Evolutionary conservation across 352 stramenopile species (phyloP), one percentile per base, ranked within the genome.

Genomic region (Globisporangium sylvaticum): DNA sequence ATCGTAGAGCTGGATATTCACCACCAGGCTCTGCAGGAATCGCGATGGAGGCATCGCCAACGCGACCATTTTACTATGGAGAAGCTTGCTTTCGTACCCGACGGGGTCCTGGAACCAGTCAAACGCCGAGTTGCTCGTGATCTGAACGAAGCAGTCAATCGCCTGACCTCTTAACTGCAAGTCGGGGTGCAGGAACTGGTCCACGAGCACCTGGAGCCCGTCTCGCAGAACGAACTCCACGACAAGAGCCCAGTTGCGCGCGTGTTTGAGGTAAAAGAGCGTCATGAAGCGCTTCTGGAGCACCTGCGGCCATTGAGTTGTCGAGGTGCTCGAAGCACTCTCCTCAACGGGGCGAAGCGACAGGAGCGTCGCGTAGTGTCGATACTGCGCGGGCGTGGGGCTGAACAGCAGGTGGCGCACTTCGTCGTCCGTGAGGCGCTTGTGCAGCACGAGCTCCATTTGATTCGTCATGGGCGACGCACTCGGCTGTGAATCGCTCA

Each of bases 241-340:
- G 7, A 74, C 69, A 6, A 83, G 59, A 3, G 67, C 52, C 76
- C 74, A 83, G 39, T 76, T 71, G 25, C 62, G 68, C n/a, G 67
- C 74, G 46, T 83, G 76, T 42, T 78, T 71, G 25, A 83, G 54
- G 65, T 78, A 83, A 42, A 80, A 78, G 39, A 81, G 69, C 54
- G 74, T 74, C 37, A 76, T 63, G 53, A 74, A 79, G n/a, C 74
- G 76, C 67, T 78, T 75, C 22, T 75, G 68, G 1, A 77, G 44
- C 25, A 69, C 46, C 14, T 20, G 31, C 20, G 44, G 22, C 66
- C 66, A 64, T 22, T 24, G 24, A n/a, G 20, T 24, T 18, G 6
- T 20, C 10, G 24, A 10, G 6, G 32, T 2, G 3, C 15, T 42
- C 0, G 1, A 14, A 31, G 27, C 39, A 20, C 22, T 39, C 56